Conservation (phyloP, 495 filamentous ascomycete species). For the Penicillium tannophilum region DNA sequence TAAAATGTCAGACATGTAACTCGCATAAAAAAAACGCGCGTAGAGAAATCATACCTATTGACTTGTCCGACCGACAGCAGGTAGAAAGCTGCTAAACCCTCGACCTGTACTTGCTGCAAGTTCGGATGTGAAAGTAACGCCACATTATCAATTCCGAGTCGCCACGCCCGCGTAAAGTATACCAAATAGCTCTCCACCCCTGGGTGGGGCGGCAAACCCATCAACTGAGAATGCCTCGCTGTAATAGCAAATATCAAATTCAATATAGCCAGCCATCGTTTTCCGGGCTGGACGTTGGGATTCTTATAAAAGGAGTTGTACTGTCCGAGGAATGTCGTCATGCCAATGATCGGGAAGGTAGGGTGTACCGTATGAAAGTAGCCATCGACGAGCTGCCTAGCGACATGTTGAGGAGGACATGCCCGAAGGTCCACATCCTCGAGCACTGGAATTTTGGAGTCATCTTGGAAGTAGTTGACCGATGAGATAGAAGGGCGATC, state of each 20-base stretch:
- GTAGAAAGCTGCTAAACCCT: constrained; percentile 62
- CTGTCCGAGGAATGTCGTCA: constrained; percentile 43
- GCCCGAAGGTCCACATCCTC: constrained; percentile 49
- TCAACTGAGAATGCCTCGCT: constrained; percentile 49
- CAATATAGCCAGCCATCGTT: constrained; percentile 60
- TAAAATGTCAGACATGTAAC: not conserved
- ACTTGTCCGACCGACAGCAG: constrained; percentile 59
- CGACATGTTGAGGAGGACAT: constrained; percentile 52
- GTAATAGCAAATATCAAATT: constrained; percentile 70
- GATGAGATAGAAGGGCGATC: constrained; percentile 39
- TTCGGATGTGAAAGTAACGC: constrained; percentile 56
- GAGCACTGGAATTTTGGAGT: constrained; percentile 44
- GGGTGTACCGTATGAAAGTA: constrained; percentile 62
- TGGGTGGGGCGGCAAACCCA: constrained; percentile 35
- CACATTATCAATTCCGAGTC: constrained; percentile 51
- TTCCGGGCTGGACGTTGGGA: constrained; percentile 39
- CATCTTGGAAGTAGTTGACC: constrained; percentile 60
- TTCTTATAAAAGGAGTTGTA: constrained; percentile 42
- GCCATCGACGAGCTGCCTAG: constrained; percentile 52
- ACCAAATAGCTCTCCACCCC: constrained; percentile 50
- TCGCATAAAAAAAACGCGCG: not conserved
- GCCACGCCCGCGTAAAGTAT: constrained; percentile 62
- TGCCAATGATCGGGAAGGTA: constrained; percentile 61
- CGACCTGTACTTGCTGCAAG: constrained; percentile 59
- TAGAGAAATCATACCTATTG: constrained; percentile 50